These are phyloP conservation scores for Bombardia bombarda DNA, from an alignment of 495 filamentous ascomycete genomes.

Conservation along the genomic window DNA sequence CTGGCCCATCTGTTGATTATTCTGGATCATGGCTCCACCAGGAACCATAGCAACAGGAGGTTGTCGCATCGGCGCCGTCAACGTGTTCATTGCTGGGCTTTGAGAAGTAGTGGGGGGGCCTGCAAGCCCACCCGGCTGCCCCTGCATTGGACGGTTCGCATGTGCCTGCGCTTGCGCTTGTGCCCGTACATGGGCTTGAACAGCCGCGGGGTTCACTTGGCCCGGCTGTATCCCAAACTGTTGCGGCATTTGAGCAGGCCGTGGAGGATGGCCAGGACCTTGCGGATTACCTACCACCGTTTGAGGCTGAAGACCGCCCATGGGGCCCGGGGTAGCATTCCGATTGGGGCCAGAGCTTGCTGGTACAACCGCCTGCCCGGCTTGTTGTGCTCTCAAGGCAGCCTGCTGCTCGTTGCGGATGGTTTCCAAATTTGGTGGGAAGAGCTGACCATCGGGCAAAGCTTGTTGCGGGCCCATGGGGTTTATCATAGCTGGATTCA, in stretches of 20 bases:
- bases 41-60: conserved; percentile 36
- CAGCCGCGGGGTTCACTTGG: conserved; percentile 31
- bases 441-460: conserved; percentile 29
- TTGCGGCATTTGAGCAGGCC: conserved; percentile 28
- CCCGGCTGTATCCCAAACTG: conserved; percentile 31
- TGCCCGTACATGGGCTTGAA: conserved; percentile 27
- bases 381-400: conserved; percentile 36
- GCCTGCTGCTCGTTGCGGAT: conserved; percentile 41
- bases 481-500: conserved; percentile 29
- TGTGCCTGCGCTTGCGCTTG: conserved; percentile 22
- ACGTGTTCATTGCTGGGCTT: conserved; percentile 42
- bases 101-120: conserved; percentile 37
- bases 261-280: conserved; percentile 23
- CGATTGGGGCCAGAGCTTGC: conserved; percentile 36
- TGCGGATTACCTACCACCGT: conserved; percentile 26
- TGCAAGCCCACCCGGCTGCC: conserved; percentile 38
- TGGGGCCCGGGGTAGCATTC: conserved; percentile 32
- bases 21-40: conserved; percentile 28
- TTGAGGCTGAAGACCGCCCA: conserved; percentile 29
- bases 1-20: conserved; percentile 22
- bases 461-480: conserved; percentile 24
- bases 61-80: conserved; percentile 41
- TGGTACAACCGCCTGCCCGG: conserved; percentile 45
- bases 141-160: conserved; percentile 33
- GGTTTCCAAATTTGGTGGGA: conserved; percentile 35